Conservation (phyloP, 2,329 filamentous ascomycete species). For the Aurifilum marmelostoma region DNA sequence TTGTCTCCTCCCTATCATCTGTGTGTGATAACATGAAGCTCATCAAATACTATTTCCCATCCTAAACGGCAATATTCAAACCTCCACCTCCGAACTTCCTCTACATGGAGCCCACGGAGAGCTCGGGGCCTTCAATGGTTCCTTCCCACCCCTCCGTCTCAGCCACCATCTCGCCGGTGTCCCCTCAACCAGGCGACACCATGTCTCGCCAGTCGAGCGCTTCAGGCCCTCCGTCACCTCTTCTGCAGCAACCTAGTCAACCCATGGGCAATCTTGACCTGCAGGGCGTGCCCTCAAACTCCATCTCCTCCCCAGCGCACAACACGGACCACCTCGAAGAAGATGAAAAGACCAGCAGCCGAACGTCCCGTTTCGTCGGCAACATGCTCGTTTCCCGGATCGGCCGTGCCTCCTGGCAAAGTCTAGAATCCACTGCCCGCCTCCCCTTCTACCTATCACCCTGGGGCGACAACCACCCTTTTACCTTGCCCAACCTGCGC, state of each 20-base stretch:
- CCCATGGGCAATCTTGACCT: constrained; percentile 26
- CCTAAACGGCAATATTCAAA: not conserved
- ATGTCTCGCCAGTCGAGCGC: constrained; percentile 19
- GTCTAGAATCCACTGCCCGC: constrained; percentile 30
- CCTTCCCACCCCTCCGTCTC: constrained; percentile 12
- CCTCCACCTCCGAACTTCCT: not conserved
- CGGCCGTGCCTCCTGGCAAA: constrained; percentile 31
- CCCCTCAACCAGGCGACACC: not conserved
- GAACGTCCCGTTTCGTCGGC: constrained; percentile 30
- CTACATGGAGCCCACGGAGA: constrained; percentile 12
- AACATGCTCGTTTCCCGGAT: constrained; percentile 32
- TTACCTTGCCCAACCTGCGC: constrained; percentile 31
- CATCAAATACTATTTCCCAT: not conserved
- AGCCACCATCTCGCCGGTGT: not conserved
- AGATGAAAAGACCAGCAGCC: constrained; percentile 30
- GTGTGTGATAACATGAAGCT: not conserved
- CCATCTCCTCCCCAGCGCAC: constrained; percentile 23
- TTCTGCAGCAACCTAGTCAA: constrained; percentile 15
- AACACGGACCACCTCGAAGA: constrained; percentile 25
- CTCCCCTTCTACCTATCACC: constrained; percentile 32
- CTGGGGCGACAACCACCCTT: constrained; percentile 32
- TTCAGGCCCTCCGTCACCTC: constrained; percentile 12
- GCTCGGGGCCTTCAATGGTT: constrained; percentile 11
- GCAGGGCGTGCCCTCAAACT: constrained; percentile 16
- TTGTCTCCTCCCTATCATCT: not conserved